Evolutionary conservation across 148 eudicot genomes (phyloP), one percentile per base, ranked within the genome.

Genomic region (Beta vulgaris): DNA sequence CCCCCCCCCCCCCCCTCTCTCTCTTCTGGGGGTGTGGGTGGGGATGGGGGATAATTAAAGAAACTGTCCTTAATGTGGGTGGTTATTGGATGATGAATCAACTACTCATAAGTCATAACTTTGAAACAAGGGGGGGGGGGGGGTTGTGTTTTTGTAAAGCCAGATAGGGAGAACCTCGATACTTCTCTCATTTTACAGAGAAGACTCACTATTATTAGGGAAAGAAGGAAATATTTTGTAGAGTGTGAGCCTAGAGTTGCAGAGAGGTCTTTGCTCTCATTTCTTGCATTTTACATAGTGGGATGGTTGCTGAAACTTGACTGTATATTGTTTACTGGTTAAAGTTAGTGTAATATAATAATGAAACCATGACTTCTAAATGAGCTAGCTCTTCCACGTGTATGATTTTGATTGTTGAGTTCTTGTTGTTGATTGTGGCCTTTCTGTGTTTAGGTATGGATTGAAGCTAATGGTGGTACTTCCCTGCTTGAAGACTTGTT

Each of bases 401-500:
- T 43, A 14, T 25, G 69, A 34, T 60, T 25, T 62, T 60, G 34
- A 25, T 73, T 42, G 42, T 61, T 46, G 3, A 13, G 26, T 35
- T 34, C 68, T 34, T 18, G 16, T 34, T 70, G 42, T 71, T 69
- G 53, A 37, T 51, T 74, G 32, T 78, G 73, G 3, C 60, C 63
- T 14, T 68, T 54, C 28, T 26, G 23, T 18, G 76, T 85, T 65
- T 82, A 91, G 98, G 93, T 83, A 72, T 92, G 96, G 96, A 78
- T 76, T 61, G 96, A 87, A 79, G 80, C 86, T 64, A 87, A 87
- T 74, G 97, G 87, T 55, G 92, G 88, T 39, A 73, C 76, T 75
- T 73, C 97, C 54, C 85, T 94, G 43, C 82, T 91, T 69, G 92
- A 89, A 57, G 90, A 86, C 77, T 81, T 94, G 75, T 84, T 80